Conservation (phyloP, 176 grass and related monocot genomes). For the Pontederia crassipes region DNA sequence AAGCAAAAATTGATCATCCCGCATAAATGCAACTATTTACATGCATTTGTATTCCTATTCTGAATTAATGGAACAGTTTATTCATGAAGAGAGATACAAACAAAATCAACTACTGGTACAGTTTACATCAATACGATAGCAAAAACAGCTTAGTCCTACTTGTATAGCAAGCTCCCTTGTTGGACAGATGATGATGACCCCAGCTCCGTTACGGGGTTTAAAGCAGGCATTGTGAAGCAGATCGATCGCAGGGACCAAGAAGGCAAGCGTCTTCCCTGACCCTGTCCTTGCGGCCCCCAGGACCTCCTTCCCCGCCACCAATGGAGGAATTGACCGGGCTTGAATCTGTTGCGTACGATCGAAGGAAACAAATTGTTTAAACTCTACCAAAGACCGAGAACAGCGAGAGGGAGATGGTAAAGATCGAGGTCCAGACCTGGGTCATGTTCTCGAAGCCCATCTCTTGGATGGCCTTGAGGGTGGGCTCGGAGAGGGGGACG, state of each 20-base stretch:
- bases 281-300: slow-evolving; percentile 70
- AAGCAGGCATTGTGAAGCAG: slow-evolving; percentile 44
- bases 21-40: no score
- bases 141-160: background rate
- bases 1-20: no score
- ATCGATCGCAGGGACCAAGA: slow-evolving; percentile 61
- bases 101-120: no score
- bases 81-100: no score
- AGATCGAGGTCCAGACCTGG: slow-evolving; percentile 23
- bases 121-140: no score
- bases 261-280: slow-evolving; percentile 71
- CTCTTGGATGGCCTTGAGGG: slow-evolving; percentile 46
- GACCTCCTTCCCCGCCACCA: slow-evolving; percentile 56
- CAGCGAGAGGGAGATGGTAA: no score
- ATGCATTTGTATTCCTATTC: no score
- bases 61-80: no score
- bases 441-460: slow-evolving; percentile 68
- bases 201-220: slow-evolving; percentile 48
- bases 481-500: slow-evolving; percentile 36
- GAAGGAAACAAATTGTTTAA: background rate
- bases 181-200: slow-evolving; percentile 59
- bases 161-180: slow-evolving; percentile 48
- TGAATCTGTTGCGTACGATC: slow-evolving; percentile 42
- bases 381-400: background rate
- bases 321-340: slow-evolving; percentile 58